phyloP scores from a whole-genome alignment of 2,329 filamentous ascomycete species.

The Trichoderma simmonsii region DNA sequence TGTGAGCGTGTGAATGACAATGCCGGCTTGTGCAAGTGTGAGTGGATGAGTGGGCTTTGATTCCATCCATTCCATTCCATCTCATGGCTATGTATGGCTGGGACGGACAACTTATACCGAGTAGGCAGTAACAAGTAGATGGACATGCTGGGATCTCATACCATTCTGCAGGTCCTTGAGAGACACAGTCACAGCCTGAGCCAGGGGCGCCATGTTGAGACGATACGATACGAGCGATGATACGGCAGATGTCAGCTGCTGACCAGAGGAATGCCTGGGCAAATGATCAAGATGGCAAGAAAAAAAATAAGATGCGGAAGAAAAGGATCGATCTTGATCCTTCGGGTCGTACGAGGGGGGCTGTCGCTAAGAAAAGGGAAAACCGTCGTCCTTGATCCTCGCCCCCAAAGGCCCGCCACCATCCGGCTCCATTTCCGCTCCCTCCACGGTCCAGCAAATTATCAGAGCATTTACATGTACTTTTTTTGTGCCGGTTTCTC shows the following conservation, averaged over 20 bases:
- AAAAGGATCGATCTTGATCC: constrained; percentile 11
- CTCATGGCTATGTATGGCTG: neutral
- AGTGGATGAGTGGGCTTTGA: neutral
- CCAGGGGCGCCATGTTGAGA: constrained; percentile 39
- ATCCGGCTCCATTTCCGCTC: constrained; percentile 7
- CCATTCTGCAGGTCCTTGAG: constrained; percentile 59
- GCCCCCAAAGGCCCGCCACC: neutral
- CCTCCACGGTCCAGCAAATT: neutral
- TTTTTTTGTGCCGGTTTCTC: neutral
- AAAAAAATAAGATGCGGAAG: neutral
- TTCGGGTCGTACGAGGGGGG: neutral
- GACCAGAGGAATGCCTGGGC: constrained; percentile 1
- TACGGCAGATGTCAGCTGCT: neutral
- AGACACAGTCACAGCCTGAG: constrained; percentile 59
- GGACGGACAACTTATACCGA: neutral
- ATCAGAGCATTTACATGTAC: neutral
- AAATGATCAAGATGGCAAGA: neutral
- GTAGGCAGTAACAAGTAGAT: constrained; percentile 1
- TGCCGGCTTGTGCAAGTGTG: neutral
- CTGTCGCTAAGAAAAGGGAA: neutral
- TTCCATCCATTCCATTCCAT: neutral
- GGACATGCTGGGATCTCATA: constrained; percentile 31
- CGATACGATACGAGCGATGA: neutral
- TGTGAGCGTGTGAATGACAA: neutral
- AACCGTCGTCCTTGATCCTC: neutral